phyloP scores from a whole-genome alignment of 1,284 basidiomycete genomes.

The Naganishia albida region DNA sequence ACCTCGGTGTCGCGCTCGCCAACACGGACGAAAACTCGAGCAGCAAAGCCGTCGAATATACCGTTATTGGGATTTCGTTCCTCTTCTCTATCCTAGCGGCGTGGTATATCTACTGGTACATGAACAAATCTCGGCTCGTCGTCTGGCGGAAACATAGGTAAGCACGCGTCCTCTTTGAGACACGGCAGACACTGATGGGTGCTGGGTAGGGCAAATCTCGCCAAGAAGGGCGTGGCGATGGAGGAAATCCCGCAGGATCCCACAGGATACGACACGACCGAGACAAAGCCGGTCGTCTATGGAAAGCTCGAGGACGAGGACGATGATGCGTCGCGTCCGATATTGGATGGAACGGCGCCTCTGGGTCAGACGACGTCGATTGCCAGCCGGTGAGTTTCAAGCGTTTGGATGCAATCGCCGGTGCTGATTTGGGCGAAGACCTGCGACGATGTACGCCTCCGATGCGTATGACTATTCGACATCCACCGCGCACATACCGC shows the following conservation, averaged over 20 bases:
- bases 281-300: slow-evolving; percentile 21
- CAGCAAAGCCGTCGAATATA: slow-evolving; percentile 65
- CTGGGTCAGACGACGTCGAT: slow-evolving; percentile 3
- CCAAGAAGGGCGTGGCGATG: slow-evolving; percentile 36
- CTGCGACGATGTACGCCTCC: not conserved
- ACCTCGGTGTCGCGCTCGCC: slow-evolving; percentile 66
- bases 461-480: not conserved
- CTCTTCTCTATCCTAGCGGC: slow-evolving; percentile 74
- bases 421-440: not conserved
- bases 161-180: slow-evolving; percentile 40
- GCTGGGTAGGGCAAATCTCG: slow-evolving; percentile 35
- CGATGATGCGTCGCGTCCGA: slow-evolving; percentile 35
- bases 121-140: slow-evolving; percentile 70
- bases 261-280: slow-evolving; percentile 6
- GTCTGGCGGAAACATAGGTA: slow-evolving; percentile 75
- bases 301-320: slow-evolving; percentile 27
- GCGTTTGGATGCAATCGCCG: not conserved
- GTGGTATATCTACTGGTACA: slow-evolving; percentile 77
- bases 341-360: slow-evolving; percentile 23
- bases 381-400: not conserved
- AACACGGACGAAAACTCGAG: slow-evolving; percentile 48
- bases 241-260: slow-evolving; percentile 31
- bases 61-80: slow-evolving; percentile 65
- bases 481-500: not conserved
- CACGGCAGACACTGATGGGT: not conserved